Evolutionary conservation across 768 basidiomycete genomes (phyloP), one percentile per base, ranked within the genome.

Genomic region (Tulasnella calospora): DNA sequence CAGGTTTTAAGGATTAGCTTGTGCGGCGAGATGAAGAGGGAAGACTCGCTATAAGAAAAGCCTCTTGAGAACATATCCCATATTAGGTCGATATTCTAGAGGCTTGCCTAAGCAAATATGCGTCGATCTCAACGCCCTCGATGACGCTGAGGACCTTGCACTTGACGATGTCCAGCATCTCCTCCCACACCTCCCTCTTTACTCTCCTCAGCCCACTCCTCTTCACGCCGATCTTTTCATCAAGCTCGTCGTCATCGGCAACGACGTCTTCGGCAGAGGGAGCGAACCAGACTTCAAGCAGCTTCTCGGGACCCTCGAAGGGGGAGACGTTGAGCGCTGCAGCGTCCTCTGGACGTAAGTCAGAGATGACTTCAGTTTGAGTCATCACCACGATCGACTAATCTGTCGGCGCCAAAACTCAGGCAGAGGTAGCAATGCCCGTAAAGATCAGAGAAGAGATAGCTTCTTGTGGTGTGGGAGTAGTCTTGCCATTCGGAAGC

Each of bases 1-100:
- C 98, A 99, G 17, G 98, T 99, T 86, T 99, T 99, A 83, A 99
- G 90, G 82, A 99, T 99, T 79, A 99, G 89, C 78, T 95, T 92
- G 85, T 99, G 96, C 2, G 97, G 90, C 51, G 92, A 94, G 76
- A 99, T 91, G 82, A 99, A 97, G 77, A 99, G 88, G 47, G 96
- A 98, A 0, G 97, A 99, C 89, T 99, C 98, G 86, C 98, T 99
- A 84, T 57, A 44, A 41, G 71, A 40, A 19, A 41, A 46, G 21
- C 15, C 15, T 35, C 33, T 35, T 67, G 15, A 67, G 61, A 23
- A 35, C 27, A 35, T 23, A 35, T 8, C 4, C 30, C 30, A 10
- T 67, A 35, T 27, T 30, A 67, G 36, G 86, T 21, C 5, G n/a
- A 13, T 33, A 21, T 10, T 27, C 17, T 19, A 67, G 46, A n/a